A percentile compares a stretch with the other conserved stretches of the same genome.
Conservation (phyloP, 305 asterid species). For the Fraxinus sp. region DNA sequence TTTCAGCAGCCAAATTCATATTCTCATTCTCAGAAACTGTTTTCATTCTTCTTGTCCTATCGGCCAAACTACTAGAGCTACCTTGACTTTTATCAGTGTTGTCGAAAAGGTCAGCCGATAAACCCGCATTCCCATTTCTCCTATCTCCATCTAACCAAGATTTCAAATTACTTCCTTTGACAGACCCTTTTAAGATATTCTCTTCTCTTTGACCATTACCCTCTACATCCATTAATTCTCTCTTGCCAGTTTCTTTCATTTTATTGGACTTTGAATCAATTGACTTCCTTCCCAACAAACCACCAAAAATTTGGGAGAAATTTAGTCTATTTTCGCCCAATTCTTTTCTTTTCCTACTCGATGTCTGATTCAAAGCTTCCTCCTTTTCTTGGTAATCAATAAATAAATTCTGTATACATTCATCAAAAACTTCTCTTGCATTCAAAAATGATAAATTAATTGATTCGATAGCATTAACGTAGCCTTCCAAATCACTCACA, state of each 20-base stretch:
- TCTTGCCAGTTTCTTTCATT: conserved; percentile 32
- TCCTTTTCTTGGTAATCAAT: conserved; percentile 40
- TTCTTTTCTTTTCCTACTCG: conserved; percentile 47
- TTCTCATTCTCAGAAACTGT: conserved; percentile 30
- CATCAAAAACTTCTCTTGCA: conserved; percentile 44
- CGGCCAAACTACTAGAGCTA: conserved; percentile 25
- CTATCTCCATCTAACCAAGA: conserved; percentile 23
- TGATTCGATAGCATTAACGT: conserved; percentile 46
- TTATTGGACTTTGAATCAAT: conserved; percentile 37
- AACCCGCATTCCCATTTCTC: conserved; percentile 26
- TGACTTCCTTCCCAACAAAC: conserved; percentile 45
- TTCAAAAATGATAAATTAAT: conserved; percentile 29
- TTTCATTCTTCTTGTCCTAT: conserved; percentile 33
- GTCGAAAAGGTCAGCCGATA: conserved; percentile 23
- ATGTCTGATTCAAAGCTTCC: conserved; percentile 34
- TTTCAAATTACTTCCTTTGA: conserved; percentile 35
- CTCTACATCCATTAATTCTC: conserved; percentile 37
- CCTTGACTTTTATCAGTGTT: conserved; percentile 22
- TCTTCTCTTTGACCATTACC: conserved; percentile 28
- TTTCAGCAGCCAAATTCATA: conserved; percentile 27
- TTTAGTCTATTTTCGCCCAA: conserved; percentile 34
- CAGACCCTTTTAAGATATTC: conserved; percentile 44
- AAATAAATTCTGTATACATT: conserved; percentile 37
- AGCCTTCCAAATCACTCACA: conserved; percentile 54
- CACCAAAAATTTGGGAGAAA: conserved; percentile 37